Conservation (phyloP, 2,329 filamentous ascomycete species). For the Fusarium xyrophilum region DNA sequence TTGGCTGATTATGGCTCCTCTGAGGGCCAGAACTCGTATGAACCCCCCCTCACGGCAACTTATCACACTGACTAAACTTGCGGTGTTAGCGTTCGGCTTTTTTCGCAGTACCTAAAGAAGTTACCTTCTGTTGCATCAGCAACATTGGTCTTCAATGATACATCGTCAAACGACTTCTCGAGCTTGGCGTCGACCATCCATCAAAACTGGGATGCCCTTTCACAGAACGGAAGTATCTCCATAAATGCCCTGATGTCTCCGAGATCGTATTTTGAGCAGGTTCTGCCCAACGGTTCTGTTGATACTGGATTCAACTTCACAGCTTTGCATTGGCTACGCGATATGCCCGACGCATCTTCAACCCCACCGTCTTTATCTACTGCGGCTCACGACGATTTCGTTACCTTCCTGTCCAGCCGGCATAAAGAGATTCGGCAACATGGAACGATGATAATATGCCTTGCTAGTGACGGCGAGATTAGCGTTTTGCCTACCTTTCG, state of each 20-base stretch:
- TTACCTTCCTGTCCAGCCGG: fast-evolving
- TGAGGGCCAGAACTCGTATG: not conserved
- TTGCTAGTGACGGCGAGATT: not conserved
- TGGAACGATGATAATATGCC: not conserved
- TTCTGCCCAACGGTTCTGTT: not conserved
- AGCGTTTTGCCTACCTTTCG: not conserved
- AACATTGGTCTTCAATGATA: not conserved
- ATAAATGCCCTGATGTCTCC: not conserved
- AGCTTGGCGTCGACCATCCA: not conserved
- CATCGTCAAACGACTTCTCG: not conserved
- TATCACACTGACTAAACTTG: not conserved
- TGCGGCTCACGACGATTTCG: not conserved
- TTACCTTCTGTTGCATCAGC: not conserved
- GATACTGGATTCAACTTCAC: not conserved
- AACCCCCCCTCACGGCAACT: fast-evolving
- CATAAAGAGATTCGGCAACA: not conserved
- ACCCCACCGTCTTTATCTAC: fast-evolving
- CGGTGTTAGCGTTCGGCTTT: not conserved
- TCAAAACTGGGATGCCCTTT: not conserved
- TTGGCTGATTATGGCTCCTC: not conserved
- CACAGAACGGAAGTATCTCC: fast-evolving
- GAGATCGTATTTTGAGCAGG: not conserved
- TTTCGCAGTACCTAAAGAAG: not conserved
- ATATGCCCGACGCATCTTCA: not conserved
- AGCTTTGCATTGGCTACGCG: not conserved